Conservation (phyloP, 176 grass and related monocot genomes). For the Avena insularis region DNA sequence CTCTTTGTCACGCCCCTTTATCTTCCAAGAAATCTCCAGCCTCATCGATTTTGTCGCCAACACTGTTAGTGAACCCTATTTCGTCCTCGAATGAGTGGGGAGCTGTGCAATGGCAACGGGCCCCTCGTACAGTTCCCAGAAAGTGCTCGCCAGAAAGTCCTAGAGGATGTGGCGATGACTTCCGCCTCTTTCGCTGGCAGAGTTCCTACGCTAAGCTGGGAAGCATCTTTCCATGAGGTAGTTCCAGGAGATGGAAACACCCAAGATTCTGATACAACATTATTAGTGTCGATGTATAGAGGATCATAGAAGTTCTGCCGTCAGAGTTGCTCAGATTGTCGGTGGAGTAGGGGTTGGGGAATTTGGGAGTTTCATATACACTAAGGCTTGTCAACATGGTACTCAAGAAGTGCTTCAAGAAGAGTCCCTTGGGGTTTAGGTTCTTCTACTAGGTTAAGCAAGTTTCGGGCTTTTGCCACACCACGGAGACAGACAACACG, state of each 20-base stretch:
- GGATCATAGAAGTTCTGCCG: conserved; percentile 51
- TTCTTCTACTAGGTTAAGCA: conserved; percentile 75
- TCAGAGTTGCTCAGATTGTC: conserved; percentile 33
- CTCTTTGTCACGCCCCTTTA: not conserved
- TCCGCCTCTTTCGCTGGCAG: not conserved
- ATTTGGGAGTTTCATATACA: conserved; percentile 46
- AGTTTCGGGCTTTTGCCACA: conserved; percentile 46
- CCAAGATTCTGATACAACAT: conserved; percentile 35
- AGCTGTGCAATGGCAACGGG: not conserved
- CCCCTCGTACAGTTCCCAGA: not conserved
- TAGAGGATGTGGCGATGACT: not conserved
- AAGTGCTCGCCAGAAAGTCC: conserved; percentile 35
- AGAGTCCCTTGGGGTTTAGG: conserved; percentile 51
- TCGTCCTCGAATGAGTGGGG: not conserved
- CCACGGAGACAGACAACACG: conserved; percentile 64
- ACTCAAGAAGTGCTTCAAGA: conserved; percentile 73
- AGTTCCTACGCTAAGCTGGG: no score
- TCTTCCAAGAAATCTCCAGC: conserved; percentile 47
- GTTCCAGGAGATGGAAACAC: not conserved
- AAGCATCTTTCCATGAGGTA: not conserved
- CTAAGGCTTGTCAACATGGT: conserved; percentile 63
- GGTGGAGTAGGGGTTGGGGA: conserved; percentile 52
- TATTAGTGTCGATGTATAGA: conserved; percentile 50
- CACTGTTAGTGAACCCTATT: conserved; percentile 5
- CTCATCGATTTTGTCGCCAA: not conserved